Conservation (phyloP, 495 filamentous ascomycete genomes). For the Xylaria nigripes region DNA sequence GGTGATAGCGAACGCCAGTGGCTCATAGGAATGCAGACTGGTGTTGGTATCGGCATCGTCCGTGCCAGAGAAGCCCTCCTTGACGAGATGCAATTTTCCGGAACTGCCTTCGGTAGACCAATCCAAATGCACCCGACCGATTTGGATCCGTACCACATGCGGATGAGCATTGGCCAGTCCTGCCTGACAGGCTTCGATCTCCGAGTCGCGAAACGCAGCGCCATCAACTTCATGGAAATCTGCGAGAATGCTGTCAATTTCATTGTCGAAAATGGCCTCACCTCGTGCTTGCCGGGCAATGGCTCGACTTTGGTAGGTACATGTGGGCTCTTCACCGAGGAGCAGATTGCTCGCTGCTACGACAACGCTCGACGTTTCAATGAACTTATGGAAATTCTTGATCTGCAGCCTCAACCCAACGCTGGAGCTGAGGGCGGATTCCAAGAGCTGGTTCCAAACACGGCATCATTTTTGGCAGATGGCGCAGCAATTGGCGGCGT, state of each 20-base stretch:
- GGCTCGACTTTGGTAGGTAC: background rate
- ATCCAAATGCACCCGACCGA: background rate
- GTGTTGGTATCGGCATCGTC: slow-evolving; percentile 3
- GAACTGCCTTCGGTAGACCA: background rate
- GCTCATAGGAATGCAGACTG: slow-evolving; percentile 7
- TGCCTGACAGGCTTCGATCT: slow-evolving; percentile 6
- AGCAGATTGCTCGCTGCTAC: background rate
- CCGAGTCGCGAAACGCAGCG: background rate
- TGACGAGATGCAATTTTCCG: slow-evolving; percentile 1
- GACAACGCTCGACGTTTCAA: background rate
- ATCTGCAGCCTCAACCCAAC: background rate
- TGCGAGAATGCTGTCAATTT: background rate
- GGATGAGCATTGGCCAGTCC: background rate
- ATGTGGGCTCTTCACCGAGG: background rate
- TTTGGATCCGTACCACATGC: background rate
- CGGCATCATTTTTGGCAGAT: background rate
- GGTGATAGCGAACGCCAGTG: slow-evolving; percentile 1
- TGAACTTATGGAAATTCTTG: background rate
- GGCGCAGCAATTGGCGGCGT: background rate
- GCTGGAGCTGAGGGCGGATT: background rate
- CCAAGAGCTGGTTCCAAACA: background rate
- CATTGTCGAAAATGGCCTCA: slow-evolving; percentile 1
- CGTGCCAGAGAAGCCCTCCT: slow-evolving; percentile 1
- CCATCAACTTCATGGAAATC: background rate
- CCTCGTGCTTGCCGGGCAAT: background rate